Evolutionary conservation across 768 basidiomycete species (phyloP).

Genomic region (Serendipita vermifera): DNA sequence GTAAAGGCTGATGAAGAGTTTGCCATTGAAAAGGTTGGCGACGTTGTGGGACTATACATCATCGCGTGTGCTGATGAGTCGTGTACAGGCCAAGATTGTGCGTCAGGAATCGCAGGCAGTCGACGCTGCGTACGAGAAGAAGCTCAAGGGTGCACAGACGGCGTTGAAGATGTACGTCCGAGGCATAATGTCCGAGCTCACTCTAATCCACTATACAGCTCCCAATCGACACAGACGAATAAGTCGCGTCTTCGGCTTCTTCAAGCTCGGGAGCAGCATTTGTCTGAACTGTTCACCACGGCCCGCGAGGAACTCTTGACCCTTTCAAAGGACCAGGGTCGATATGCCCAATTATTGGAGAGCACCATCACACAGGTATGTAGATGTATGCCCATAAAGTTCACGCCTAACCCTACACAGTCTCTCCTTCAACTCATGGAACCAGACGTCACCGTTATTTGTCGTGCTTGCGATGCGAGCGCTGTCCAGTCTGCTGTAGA

Average conservation of each 20-base stretch:
- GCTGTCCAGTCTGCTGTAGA: slow-evolving; percentile 50
- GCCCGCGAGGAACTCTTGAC: slow-evolving; percentile 51
- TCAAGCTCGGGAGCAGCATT: slow-evolving; percentile 80
- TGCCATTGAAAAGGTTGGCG: slow-evolving; percentile 83
- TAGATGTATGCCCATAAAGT: not conserved
- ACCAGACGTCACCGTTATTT: slow-evolving; percentile 47
- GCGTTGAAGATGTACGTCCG: slow-evolving; percentile 84
- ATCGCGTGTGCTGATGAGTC: not conserved
- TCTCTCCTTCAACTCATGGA: slow-evolving; percentile 76
- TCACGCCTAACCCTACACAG: slow-evolving; percentile 20
- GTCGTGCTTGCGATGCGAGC: slow-evolving; percentile 54
- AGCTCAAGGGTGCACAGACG: slow-evolving; percentile 83
- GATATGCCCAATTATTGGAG: slow-evolving; percentile 74
- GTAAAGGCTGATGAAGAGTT: slow-evolving; percentile 99
- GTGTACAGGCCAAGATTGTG: slow-evolving; percentile 78
- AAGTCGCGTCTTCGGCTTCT: slow-evolving; percentile 85
- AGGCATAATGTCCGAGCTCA: not conserved
- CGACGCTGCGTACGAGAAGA: slow-evolving; percentile 91
- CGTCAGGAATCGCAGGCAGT: slow-evolving; percentile 92
- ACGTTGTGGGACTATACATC: not conserved
- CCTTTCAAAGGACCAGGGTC: slow-evolving; percentile 49
- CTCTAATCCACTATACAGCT: slow-evolving; percentile 32
- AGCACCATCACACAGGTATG: slow-evolving; percentile 64
- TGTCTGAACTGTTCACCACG: slow-evolving; percentile 74
- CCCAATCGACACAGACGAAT: slow-evolving; percentile 93